Conservation (phyloP, 1,284 basidiomycete genomes). For the Agaricales sp. region DNA sequence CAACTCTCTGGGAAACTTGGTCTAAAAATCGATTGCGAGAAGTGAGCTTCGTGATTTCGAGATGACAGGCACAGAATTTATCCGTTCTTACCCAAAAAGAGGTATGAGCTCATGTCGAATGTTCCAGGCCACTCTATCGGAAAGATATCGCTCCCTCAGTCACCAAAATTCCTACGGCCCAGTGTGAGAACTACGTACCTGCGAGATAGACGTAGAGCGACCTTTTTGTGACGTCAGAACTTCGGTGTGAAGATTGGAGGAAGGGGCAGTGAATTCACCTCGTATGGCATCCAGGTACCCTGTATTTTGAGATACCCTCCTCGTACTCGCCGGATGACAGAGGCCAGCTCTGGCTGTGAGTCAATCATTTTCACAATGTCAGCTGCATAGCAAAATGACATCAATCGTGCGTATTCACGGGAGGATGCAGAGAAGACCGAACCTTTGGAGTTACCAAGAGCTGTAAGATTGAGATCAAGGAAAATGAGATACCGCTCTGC, state of each 20-base stretch:
- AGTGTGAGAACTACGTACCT: constrained; percentile 36
- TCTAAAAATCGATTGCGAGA: constrained; percentile 20
- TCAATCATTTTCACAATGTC: constrained; percentile 87
- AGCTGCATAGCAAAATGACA: constrained; percentile 31
- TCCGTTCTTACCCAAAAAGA: constrained; percentile 65
- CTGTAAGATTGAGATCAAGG: constrained; percentile 23
- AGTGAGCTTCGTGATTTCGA: constrained; percentile 11
- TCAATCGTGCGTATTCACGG: background rate
- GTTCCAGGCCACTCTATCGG: constrained; percentile 71
- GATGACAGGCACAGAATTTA: constrained; percentile 4
- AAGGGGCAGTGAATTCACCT: constrained; percentile 33
- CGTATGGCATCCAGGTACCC: constrained; percentile 85
- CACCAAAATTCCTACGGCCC: constrained; percentile 4
- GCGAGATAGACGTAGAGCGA: constrained; percentile 64
- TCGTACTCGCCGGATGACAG: constrained; percentile 69
- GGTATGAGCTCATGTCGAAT: constrained; percentile 77
- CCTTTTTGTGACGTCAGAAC: constrained; percentile 24
- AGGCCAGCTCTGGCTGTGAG: constrained; percentile 75
- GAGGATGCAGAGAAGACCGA: constrained; percentile 11
- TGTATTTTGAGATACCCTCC: constrained; percentile 85
- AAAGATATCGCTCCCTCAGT: background rate
- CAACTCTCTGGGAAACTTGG: constrained; percentile 71
- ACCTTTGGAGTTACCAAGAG: constrained; percentile 81
- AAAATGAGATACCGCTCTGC: constrained; percentile 3
- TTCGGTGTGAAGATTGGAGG: constrained; percentile 14